A percentile compares a stretch with the other conserved stretches of the same genome.
These are phyloP conservation scores for Metschnikowia borealis DNA, from an alignment of 805 yeast genomes.

Conservation along the genomic window DNA sequence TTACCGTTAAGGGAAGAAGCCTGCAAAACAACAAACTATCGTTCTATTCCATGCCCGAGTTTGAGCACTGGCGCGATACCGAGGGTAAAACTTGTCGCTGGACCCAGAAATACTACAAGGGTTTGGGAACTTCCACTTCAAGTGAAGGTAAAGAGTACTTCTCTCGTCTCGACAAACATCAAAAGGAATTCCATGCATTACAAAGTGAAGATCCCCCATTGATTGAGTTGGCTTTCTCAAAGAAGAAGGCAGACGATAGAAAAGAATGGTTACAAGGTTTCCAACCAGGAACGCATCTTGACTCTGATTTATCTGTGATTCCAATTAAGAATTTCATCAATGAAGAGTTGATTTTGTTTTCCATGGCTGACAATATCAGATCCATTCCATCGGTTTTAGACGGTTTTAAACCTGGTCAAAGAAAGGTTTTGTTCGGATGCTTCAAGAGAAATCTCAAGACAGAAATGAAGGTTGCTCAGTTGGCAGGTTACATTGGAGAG, in stretches of 20 bases:
- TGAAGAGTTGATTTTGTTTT: conserved; percentile 88
- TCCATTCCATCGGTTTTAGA: conserved; percentile 93
- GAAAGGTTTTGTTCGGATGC: conserved; percentile 86
- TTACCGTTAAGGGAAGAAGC: conserved; percentile 58
- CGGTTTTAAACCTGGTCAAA: conserved; percentile 96
- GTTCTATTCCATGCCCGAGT: conserved; percentile 94
- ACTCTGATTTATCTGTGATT: conserved; percentile 67
- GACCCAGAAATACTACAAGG: conserved; percentile 95
- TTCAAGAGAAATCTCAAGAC: conserved; percentile 71
- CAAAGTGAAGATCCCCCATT: conserved; percentile 71
- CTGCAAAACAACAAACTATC: conserved; percentile 51
- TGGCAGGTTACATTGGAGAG: conserved; percentile 86
- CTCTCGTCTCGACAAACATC: conserved; percentile 75
- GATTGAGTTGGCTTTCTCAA: conserved; percentile 91
- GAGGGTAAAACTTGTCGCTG: conserved; percentile 75
- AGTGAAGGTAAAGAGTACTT: conserved; percentile 87
- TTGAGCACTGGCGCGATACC: conserved; percentile 85
- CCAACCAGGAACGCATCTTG: conserved; percentile 88
- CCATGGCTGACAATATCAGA: conserved; percentile 94
- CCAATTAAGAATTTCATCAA: conserved; percentile 94
- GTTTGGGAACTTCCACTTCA: conserved; percentile 91
- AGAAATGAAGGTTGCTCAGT: conserved; percentile 86
- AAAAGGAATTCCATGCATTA: conserved; percentile 78
- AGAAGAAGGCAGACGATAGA: conserved; percentile 93
- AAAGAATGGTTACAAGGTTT: conserved; percentile 94